phyloP scores from a whole-genome alignment of 1,139 yeast species.

The Groenewaldozyma sp. region DNA sequence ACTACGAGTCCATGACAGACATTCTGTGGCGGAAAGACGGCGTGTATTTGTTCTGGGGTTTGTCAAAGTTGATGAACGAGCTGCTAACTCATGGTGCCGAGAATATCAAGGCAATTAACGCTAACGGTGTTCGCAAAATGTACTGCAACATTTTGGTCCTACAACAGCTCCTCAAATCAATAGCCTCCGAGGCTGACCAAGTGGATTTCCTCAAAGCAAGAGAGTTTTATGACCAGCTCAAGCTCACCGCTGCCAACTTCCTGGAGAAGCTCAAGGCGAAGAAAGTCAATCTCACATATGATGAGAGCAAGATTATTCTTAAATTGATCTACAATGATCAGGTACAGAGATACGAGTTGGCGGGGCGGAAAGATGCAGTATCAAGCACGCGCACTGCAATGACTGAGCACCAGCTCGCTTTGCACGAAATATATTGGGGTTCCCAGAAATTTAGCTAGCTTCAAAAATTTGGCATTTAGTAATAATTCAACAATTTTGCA shows the following conservation, averaged over 20 bases:
- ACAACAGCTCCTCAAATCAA: constrained; percentile 65
- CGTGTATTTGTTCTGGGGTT: constrained; percentile 37
- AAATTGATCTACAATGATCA: constrained; percentile 21
- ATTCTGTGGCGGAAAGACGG: constrained; percentile 25
- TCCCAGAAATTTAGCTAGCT: no score
- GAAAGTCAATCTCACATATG: constrained; percentile 15
- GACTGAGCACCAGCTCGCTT: constrained; percentile 17
- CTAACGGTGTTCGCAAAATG: constrained; percentile 58
- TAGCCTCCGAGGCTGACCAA: constrained; percentile 47
- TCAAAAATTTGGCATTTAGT: no score
- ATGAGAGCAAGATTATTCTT: constrained; percentile 22
- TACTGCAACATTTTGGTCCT: constrained; percentile 60
- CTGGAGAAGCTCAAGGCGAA: constrained; percentile 18
- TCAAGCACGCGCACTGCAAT: constrained; percentile 17
- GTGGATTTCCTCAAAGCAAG: constrained; percentile 52
- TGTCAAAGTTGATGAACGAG: constrained; percentile 48
- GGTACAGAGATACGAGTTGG: constrained; percentile 20
- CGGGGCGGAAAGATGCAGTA: constrained; percentile 22
- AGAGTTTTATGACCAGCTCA: constrained; percentile 48
- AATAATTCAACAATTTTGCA: no score
- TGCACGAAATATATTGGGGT: constrained; percentile 22
- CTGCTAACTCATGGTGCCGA: constrained; percentile 54
- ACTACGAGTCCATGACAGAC: constrained; percentile 35
- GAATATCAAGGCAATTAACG: constrained; percentile 46
- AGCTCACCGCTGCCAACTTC: constrained; percentile 22